Evolutionary conservation across 768 basidiomycete species (phyloP).

Genomic region (Cystofilobasidium bisporidii): DNA sequence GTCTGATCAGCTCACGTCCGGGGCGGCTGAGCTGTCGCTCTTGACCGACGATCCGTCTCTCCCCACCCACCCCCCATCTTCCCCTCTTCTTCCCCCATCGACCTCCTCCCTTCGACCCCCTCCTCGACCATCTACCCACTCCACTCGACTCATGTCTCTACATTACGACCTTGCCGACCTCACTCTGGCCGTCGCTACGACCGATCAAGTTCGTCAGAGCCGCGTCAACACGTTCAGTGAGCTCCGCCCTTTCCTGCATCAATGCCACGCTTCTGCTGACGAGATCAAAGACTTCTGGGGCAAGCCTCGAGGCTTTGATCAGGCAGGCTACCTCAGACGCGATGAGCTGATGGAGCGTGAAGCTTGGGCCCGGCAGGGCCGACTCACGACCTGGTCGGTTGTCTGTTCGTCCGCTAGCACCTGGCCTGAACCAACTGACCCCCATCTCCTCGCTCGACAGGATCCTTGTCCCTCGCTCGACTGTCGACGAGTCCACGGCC

Average conservation of each 20-base stretch:
- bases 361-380: neutral
- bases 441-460: neutral
- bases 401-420: neutral
- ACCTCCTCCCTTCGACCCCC: too few relatives aligned
- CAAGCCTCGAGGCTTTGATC: neutral
- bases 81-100: too few relatives aligned
- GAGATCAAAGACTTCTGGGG: constrained; percentile 13
- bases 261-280: neutral
- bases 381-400: constrained; percentile 17
- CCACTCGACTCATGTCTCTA: too few relatives aligned
- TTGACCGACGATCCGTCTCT: too few relatives aligned
- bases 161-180: constrained; percentile 9
- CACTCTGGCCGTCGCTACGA: constrained; percentile 10
- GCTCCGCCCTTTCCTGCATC: neutral
- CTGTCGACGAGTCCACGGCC: neutral
- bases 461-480: constrained; percentile 15
- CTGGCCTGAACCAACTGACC: too few relatives aligned
- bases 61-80: too few relatives aligned
- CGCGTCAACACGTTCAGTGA: constrained; percentile 19
- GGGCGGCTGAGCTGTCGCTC: too few relatives aligned
- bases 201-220: constrained; percentile 6
- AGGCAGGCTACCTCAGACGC: constrained; percentile 6
- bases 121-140: too few relatives aligned
- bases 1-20: too few relatives aligned
- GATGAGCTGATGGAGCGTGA: constrained; percentile 23